Evolutionary conservation across 1,284 basidiomycete species (phyloP).

Genomic region (Phlebopus sp.): DNA sequence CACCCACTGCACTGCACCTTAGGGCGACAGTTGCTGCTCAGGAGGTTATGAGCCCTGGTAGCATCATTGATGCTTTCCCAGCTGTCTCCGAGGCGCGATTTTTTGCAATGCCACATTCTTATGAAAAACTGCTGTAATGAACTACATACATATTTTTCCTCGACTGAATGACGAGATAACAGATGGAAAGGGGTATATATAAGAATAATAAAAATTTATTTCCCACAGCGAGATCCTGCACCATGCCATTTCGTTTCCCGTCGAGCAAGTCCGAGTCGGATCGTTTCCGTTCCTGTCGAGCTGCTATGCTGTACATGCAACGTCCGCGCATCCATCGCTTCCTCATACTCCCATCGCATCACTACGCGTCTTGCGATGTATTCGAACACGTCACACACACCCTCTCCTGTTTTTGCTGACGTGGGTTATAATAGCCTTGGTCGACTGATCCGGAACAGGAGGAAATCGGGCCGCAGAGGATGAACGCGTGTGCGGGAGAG

Average conservation of each 20-base stretch:
- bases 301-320: constrained; percentile 16
- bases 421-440: constrained; percentile 69
- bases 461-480: constrained; percentile 20
- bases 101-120: too few species aligned
- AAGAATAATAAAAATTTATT: too few species aligned
- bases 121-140: too few species aligned
- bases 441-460: constrained; percentile 43
- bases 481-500: constrained; percentile 2
- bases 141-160: too few species aligned
- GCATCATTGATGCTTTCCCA: too few species aligned
- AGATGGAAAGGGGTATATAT: too few species aligned
- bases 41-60: too few species aligned
- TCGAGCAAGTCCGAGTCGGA: constrained; percentile 21
- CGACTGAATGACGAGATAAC: too few species aligned
- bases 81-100: too few species aligned
- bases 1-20: too few species aligned
- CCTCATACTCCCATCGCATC: constrained; percentile 60
- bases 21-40: too few species aligned
- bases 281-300: constrained; percentile 17
- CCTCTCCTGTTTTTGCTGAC: constrained; percentile 70
- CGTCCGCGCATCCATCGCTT: constrained; percentile 32
- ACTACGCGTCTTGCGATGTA: constrained; percentile 63
- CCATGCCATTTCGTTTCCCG: constrained; percentile 7
- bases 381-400: constrained; percentile 67
- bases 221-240: constrained; percentile 21